These are phyloP conservation scores for Brettanomyces anomalus DNA, from an alignment of 805 yeast species.

Conservation along the genomic window DNA sequence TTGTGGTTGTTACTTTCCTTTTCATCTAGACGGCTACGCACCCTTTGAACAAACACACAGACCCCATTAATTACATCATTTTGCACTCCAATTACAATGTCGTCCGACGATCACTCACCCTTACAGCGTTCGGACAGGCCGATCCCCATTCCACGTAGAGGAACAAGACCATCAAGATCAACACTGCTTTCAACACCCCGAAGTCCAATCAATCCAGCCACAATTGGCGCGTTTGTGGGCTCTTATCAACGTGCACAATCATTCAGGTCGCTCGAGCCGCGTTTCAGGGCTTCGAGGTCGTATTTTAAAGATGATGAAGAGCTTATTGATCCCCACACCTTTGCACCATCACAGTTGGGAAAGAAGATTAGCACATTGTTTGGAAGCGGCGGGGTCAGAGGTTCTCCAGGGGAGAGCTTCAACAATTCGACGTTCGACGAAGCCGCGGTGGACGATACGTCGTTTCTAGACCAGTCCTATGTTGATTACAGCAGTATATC, in stretches of 20 bases:
- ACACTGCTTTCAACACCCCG: constrained; percentile 4
- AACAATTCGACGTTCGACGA: constrained; percentile 21
- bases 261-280: constrained; percentile 42
- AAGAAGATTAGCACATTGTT: constrained; percentile 52
- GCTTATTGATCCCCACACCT: constrained; percentile 55
- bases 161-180: constrained; percentile 2
- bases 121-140: neutral
- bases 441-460: constrained; percentile 34
- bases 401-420: neutral
- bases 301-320: constrained; percentile 59
- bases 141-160: constrained; percentile 19
- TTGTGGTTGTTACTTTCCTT: no score
- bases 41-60: no score
- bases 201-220: constrained; percentile 16
- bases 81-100: no score
- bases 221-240: constrained; percentile 70
- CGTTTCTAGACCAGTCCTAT: constrained; percentile 28
- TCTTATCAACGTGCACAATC: constrained; percentile 76
- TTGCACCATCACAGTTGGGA: constrained; percentile 59
- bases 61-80: no score
- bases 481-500: constrained; percentile 11
- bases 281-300: constrained; percentile 52
- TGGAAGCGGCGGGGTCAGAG: neutral
- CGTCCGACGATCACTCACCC: no score
- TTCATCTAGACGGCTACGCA: no score